These are phyloP conservation scores for Globisporangium heterothallicum DNA, from an alignment of 352 stramenopile genomes.

Conservation along the genomic window DNA sequence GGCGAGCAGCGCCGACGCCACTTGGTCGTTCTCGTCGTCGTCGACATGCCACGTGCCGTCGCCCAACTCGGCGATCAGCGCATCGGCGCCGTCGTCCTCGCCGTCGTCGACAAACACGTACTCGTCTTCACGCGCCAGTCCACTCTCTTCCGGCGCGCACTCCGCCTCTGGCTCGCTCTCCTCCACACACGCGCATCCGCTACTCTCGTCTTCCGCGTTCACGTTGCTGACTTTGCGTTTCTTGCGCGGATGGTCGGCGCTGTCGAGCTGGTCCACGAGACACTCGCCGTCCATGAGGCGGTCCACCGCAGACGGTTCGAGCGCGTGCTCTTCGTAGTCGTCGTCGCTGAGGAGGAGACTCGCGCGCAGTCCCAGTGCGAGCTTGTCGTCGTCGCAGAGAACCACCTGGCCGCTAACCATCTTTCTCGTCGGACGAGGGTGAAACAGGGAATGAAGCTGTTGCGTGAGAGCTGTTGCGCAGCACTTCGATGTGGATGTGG, in stretches of 20 bases:
- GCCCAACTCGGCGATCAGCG: slow-evolving; percentile 32
- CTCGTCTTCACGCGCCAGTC: background rate
- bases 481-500: no score
- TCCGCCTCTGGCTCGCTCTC: slow-evolving; percentile 11
- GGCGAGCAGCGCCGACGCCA: slow-evolving; percentile 6
- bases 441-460: no score
- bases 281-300: slow-evolving; percentile 41
- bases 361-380: slow-evolving; percentile 8
- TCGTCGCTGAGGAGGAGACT: slow-evolving; percentile 20
- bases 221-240: slow-evolving; percentile 19
- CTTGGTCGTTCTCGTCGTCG: slow-evolving; percentile 20
- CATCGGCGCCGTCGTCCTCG: slow-evolving; percentile 26
- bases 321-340: slow-evolving; percentile 30
- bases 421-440: no score
- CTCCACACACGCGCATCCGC: background rate
- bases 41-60: slow-evolving; percentile 21
- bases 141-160: slow-evolving; percentile 5
- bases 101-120: background rate
- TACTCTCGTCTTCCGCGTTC: no score
- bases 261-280: slow-evolving; percentile 33
- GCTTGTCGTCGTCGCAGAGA: slow-evolving; percentile 12
- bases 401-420: background rate
- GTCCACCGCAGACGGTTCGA: slow-evolving; percentile 25
- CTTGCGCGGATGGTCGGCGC: slow-evolving; percentile 16
- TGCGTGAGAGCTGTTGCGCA: no score